Evolutionary conservation across 257 asterid genomes (phyloP), one percentile per base, ranked within the genome.

Genomic region (Echites panduratus): DNA sequence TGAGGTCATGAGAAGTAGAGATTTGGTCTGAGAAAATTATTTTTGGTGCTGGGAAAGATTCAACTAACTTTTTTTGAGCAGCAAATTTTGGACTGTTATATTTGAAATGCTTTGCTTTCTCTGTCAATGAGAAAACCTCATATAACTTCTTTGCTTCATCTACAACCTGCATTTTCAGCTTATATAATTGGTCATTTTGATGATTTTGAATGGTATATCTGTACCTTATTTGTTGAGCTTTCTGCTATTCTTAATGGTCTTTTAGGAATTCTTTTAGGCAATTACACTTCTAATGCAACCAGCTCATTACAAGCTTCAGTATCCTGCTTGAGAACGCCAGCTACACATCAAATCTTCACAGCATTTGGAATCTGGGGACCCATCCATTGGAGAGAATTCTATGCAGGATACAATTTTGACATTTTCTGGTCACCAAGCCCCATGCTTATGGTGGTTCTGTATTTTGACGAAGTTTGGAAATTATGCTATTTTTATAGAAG

Each of bases 261-360:
- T 57, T 61, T 17, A 87, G 91, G 99, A 92, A 88, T 72, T 86
- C 89, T 80, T 79, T 94, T 78, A 86, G 98, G 88, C 88, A 79
- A 78, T 79, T 94, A 69, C 80, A 78, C 65, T 89, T 70, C 88
- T 22, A 68, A 70, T 41, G 83, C 77, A 71, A 80, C 83, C 77
- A 81, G 83, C 79, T 78, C 90, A 68, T 83, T 82, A 19, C 91
- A 80, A 77, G 59, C 79, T 53, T 79, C 86, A 19, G 43, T 67
- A 47, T 79, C 87, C 70, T 73, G 52, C 66, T 38, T 73, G 27
- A 79, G 85, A 80, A 57, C 84, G 73, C 71, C 77, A 73, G 43
- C 70, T 71, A 66, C 75, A 67, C 68, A 76, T 71, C 35, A 84
- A 78, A 49, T 75, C 73, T 79, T 76, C 71, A 53, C 76, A 79